A percentile compares a stretch with the other conserved stretches of the same genome.
Conservation (phyloP, 306 rosid genomes). For the Carpinus viminea region DNA sequence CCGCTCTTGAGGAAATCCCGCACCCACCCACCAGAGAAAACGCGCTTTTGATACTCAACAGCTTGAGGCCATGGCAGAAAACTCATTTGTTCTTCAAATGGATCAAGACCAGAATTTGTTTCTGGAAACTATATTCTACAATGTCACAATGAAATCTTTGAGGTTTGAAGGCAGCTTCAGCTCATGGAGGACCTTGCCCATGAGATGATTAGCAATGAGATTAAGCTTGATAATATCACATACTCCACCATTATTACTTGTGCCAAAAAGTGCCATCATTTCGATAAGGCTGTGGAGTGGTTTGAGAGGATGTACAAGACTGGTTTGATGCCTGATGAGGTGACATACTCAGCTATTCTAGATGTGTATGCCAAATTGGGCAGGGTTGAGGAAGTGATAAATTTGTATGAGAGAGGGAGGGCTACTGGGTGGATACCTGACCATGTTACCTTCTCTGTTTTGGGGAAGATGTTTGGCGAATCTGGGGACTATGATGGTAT, state of each 20-base stretch:
- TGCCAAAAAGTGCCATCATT: constrained; percentile 70
- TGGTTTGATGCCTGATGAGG: constrained; percentile 95
- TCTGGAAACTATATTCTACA: constrained; percentile 93
- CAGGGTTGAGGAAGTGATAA: constrained; percentile 79
- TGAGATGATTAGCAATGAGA: constrained; percentile 67
- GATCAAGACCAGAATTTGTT: constrained; percentile 64
- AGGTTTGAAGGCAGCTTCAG: constrained; percentile 84
- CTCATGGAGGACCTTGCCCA: constrained; percentile 76
- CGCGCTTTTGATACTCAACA: constrained; percentile 74
- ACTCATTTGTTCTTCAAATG: constrained; percentile 64
- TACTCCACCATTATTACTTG: constrained; percentile 83
- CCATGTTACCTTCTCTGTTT: constrained; percentile 65
- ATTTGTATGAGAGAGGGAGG: constrained; percentile 83
- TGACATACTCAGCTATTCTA: constrained; percentile 82
- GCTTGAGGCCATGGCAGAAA: constrained; percentile 90
- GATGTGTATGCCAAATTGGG: constrained; percentile 90
- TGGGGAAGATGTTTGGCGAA: constrained; percentile 97
- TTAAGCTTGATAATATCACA: constrained; percentile 78
- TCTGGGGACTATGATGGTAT: constrained; percentile 94
- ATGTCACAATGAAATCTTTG: constrained; percentile 92
- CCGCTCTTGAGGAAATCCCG: constrained; percentile 62
- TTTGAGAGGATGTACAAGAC: constrained; percentile 94
- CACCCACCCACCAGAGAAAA: constrained; percentile 62
- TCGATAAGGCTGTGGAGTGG: constrained; percentile 86
- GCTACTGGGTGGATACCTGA: constrained; percentile 97